Evolutionary conservation across 306 rosid genomes (phyloP).

Genomic region (Quercus dentata): DNA sequence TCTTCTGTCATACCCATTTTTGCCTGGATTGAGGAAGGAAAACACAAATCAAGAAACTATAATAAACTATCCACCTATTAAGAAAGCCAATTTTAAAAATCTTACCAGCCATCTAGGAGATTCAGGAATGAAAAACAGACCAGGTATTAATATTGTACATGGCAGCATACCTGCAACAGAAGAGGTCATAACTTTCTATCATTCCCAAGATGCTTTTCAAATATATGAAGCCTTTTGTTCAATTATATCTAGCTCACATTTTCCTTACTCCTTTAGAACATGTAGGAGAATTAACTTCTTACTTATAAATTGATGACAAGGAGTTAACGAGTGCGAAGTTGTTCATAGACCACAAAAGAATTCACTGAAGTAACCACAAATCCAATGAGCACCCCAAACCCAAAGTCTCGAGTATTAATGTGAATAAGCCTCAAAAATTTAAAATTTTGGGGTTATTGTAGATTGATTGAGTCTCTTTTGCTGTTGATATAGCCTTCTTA

Average conservation of each 20-base stretch:
- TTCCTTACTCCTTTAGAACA: neutral
- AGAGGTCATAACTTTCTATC: slow-evolving; percentile 16
- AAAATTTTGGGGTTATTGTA: neutral
- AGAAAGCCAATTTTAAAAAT: slow-evolving; percentile 17
- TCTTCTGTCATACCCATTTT: slow-evolving; percentile 98
- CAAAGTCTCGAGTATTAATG: neutral
- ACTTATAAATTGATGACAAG: neutral
- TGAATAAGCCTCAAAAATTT: neutral
- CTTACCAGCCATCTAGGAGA: slow-evolving; percentile 99
- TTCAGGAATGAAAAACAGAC: slow-evolving; percentile 91
- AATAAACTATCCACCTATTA: slow-evolving; percentile 3
- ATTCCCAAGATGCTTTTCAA: slow-evolving; percentile 1
- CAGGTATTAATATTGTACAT: slow-evolving; percentile 85
- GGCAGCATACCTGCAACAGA: slow-evolving; percentile 73
- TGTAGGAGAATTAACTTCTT: neutral
- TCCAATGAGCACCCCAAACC: neutral
- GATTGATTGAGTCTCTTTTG: neutral
- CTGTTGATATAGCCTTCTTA: neutral
- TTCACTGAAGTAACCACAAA: neutral
- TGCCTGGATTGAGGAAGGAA: slow-evolving; percentile 49
- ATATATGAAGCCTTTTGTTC: neutral
- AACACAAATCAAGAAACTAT: slow-evolving; percentile 16
- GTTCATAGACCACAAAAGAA: neutral
- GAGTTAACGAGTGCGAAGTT: neutral
- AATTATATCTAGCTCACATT: neutral